phyloP scores from a whole-genome alignment of 2,329 filamentous ascomycete genomes.

The Hymenotorrendiella dingleyae region DNA sequence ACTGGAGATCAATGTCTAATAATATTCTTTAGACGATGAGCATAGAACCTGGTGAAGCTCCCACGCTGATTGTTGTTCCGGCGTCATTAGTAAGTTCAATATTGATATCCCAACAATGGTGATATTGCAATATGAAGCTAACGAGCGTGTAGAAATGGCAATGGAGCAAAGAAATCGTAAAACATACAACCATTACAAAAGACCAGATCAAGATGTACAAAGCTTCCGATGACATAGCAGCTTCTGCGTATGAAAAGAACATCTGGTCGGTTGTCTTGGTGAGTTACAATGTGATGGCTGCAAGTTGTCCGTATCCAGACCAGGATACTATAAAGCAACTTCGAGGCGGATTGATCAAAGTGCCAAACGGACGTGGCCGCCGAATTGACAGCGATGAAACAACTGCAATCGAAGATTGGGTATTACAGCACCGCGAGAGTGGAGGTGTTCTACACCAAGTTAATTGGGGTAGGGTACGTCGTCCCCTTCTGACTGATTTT shows the following conservation, averaged over 20 bases:
- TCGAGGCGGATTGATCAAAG: not conserved
- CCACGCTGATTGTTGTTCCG: not conserved
- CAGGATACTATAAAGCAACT: not conserved
- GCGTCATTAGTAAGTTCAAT: not conserved
- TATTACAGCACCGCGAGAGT: not conserved
- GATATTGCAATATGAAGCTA: not conserved
- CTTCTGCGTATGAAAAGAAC: no score
- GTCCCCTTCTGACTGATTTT: not conserved
- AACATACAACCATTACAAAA: not conserved
- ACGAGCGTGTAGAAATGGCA: not conserved
- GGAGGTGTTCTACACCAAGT: slow-evolving; percentile 28
- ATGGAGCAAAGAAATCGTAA: not conserved
- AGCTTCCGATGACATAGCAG: not conserved
- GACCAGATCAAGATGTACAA: not conserved
- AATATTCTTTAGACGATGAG: no score
- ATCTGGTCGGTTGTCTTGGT: no score
- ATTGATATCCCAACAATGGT: no score
- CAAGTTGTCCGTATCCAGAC: not conserved
- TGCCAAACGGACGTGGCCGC: not conserved
- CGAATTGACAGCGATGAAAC: not conserved
- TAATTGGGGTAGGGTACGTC: slow-evolving; percentile 36
- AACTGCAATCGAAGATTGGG: not conserved
- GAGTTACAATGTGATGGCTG: no score
- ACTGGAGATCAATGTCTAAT: no score
- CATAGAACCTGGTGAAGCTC: no score